phyloP scores from a whole-genome alignment of 2,329 filamentous ascomycete genomes.

The Geoglossum cookeanum region DNA sequence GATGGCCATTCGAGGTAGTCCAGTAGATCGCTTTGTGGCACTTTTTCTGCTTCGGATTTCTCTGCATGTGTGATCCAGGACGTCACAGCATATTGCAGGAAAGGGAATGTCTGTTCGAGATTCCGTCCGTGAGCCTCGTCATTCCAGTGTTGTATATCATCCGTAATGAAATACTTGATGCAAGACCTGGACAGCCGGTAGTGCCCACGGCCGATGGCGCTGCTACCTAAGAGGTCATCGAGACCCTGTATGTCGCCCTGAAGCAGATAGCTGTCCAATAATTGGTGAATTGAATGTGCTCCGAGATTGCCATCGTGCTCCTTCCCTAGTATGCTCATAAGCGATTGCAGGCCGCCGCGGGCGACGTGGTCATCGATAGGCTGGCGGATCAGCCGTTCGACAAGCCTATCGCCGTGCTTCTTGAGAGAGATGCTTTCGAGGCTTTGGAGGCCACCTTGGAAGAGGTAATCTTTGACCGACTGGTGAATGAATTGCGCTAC shows the following conservation, averaged over 20 bases:
- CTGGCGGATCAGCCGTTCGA: neutral
- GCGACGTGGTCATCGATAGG: neutral
- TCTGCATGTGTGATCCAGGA: neutral
- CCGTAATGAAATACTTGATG: neutral
- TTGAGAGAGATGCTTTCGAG: no score
- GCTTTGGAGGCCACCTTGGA: no score
- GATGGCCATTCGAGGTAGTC: neutral
- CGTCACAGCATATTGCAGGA: neutral
- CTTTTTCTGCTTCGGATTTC: neutral
- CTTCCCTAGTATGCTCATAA: neutral
- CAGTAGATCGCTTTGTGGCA: neutral
- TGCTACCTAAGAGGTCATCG: neutral
- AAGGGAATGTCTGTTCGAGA: neutral
- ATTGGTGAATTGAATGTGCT: neutral
- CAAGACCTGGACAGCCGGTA: neutral
- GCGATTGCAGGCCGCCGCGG: neutral
- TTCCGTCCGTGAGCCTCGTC: neutral
- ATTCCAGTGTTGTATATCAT: neutral
- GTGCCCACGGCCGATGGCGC: neutral
- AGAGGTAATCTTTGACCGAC: neutral
- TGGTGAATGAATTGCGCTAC: conserved; percentile 1
- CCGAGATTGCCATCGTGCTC: neutral
- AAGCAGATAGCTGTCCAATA: neutral
- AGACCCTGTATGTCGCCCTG: neutral
- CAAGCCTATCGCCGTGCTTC: no score